phyloP scores from a whole-genome alignment of 1,284 basidiomycete species.

The Schizophyllum commune region DNA sequence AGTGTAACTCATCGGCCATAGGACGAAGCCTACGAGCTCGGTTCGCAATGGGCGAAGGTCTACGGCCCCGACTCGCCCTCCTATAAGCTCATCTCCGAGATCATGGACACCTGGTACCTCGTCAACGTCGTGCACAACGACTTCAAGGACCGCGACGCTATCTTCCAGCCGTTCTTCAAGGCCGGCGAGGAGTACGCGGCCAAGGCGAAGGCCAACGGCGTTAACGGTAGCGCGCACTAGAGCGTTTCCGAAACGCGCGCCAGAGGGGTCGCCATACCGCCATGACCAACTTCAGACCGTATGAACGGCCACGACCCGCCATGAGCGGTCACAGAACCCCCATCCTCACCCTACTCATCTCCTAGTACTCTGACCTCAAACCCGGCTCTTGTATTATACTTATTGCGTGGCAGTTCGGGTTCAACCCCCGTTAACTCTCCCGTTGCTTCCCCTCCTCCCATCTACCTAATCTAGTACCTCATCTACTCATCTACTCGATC shows the following conservation, averaged over 20 bases:
- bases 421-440: neutral
- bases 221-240: conserved; percentile 23
- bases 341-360: too few relatives aligned
- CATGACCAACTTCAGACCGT: too few relatives aligned
- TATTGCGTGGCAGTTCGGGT: conserved; percentile 11
- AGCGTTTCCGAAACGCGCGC: conserved; percentile 2
- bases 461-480: neutral
- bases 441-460: neutral
- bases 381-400: conserved; percentile 15
- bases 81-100: conserved; percentile 66
- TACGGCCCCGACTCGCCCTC: conserved; percentile 78
- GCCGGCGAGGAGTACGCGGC: conserved; percentile 56
- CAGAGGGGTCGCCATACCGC: too few relatives aligned
- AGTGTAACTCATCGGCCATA: conserved; percentile 20
- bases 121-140: conserved; percentile 99
- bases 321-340: too few relatives aligned
- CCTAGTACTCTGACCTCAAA: too few relatives aligned
- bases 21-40: conserved; percentile 97
- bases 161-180: conserved; percentile 83
- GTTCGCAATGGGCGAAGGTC: conserved; percentile 86
- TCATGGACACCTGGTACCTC: conserved; percentile 83
- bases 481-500: neutral
- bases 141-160: conserved; percentile 77
- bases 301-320: too few relatives aligned
- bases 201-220: conserved; percentile 23